A percentile compares a stretch with the other conserved stretches of the same genome.
These are phyloP conservation scores for Pseudotsuga menziesii DNA, from an alignment of 75 land plant genomes.

Conservation along the genomic window DNA sequence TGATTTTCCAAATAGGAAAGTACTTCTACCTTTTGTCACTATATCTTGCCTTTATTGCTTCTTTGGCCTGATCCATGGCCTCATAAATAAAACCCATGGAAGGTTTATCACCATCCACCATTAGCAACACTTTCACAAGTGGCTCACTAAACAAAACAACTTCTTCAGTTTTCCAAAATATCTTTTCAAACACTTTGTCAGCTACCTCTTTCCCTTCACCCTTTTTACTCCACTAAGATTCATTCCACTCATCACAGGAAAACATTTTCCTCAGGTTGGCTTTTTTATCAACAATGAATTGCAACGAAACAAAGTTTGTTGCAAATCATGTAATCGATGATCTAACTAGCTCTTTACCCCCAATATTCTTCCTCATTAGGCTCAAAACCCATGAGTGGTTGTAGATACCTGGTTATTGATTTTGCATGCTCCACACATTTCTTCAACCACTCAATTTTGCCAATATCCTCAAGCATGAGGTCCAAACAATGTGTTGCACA, in stretches of 20 bases:
- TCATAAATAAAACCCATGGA: slow-evolving; percentile 37
- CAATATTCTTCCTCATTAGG: slow-evolving; percentile 14
- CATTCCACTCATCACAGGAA: slow-evolving; percentile 15
- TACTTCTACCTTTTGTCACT: slow-evolving; percentile 13
- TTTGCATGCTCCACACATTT: slow-evolving; percentile 22
- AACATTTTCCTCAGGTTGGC: slow-evolving; percentile 21
- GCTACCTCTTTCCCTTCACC: slow-evolving; percentile 17
- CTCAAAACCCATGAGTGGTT: slow-evolving; percentile 10
- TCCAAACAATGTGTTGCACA: slow-evolving; percentile 35
- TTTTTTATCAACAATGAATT: slow-evolving; percentile 20
- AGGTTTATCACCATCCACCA: slow-evolving; percentile 16
- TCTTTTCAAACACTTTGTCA: slow-evolving; percentile 9
- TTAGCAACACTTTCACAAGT: slow-evolving; percentile 15
- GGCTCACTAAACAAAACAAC: slow-evolving; percentile 26
- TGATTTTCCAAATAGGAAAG: slow-evolving; percentile 27
- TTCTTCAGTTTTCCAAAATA: slow-evolving; percentile 24
- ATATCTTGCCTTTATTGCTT: slow-evolving; percentile 20
- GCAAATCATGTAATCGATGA: slow-evolving; percentile 13
- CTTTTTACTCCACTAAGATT: slow-evolving; percentile 17
- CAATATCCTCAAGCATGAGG: slow-evolving; percentile 39
- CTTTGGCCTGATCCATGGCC: slow-evolving; percentile 47
- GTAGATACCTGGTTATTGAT: slow-evolving; percentile 29
- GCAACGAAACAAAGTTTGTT: slow-evolving; percentile 20
- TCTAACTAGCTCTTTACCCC: slow-evolving; percentile 13
- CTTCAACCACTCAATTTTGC: slow-evolving; percentile 13